Conservation (phyloP, 2,329 filamentous ascomycete genomes). For the Hypoxylon sp. region DNA sequence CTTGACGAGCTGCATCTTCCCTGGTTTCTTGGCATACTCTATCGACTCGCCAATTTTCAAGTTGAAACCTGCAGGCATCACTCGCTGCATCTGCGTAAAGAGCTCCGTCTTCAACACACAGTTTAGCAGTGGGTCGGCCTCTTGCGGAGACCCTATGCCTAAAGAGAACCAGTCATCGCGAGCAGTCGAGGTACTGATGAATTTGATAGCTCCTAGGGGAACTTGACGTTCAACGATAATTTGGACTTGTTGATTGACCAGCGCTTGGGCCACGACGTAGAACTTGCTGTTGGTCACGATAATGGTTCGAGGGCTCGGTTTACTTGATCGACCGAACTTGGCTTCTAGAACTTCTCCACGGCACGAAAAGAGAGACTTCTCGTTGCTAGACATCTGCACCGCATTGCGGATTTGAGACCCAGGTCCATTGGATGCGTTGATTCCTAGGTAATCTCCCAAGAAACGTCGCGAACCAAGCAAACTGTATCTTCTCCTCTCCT, state of each 20-base stretch:
- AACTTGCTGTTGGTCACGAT: conserved; percentile 88
- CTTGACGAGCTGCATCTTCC: conserved; percentile 90
- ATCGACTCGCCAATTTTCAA: conserved; percentile 86
- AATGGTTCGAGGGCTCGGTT: conserved; percentile 86
- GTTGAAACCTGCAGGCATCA: conserved; percentile 82
- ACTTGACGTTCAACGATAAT: conserved; percentile 86
- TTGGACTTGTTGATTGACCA: conserved; percentile 83
- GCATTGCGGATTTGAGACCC: conserved; percentile 83
- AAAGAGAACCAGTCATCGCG: conserved; percentile 98
- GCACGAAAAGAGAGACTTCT: conserved; percentile 88
- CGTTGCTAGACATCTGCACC: conserved; percentile 76
- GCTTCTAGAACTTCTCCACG: conserved; percentile 90
- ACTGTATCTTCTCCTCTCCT: conserved; percentile 92
- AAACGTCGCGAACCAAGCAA: conserved; percentile 91
- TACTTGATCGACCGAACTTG: conserved; percentile 96
- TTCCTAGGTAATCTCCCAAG: conserved; percentile 92
- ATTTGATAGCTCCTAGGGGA: conserved; percentile 88
- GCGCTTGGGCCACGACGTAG: conserved; percentile 86
- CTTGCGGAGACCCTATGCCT: conserved; percentile 87
- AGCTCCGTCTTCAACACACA: conserved; percentile 98
- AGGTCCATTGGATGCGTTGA: conserved; percentile 82
- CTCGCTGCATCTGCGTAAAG: conserved; percentile 88
- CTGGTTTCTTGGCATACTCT: conserved; percentile 97
- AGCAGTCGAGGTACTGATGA: conserved; percentile 80
- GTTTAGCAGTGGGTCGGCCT: conserved; percentile 91